These are phyloP conservation scores for Pseudofabraea citricarpa DNA, from an alignment of 2,329 filamentous ascomycete species.

Conservation along the genomic window DNA sequence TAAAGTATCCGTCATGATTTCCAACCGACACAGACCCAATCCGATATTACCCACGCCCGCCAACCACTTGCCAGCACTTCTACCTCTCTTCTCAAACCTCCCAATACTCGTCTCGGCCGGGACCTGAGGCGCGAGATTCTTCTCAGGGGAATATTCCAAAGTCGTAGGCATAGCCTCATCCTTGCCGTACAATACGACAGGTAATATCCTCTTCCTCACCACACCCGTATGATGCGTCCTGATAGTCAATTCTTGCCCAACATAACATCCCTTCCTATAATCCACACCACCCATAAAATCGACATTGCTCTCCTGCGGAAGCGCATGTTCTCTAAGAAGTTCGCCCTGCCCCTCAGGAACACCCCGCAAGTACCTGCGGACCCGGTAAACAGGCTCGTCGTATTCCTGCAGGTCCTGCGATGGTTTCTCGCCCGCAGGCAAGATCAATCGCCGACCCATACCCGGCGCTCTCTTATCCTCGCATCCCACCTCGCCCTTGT, in stretches of 20 bases:
- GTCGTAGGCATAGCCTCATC: conserved; percentile 32
- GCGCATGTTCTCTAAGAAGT: conserved; percentile 62
- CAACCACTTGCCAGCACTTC: conserved; percentile 78
- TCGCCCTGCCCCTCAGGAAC: conserved; percentile 83
- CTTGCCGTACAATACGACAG: conserved; percentile 64
- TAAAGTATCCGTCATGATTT: conserved; percentile 80
- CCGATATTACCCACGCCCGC: conserved; percentile 79
- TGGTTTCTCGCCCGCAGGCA: conserved; percentile 30
- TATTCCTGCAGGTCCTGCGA: conserved; percentile 34
- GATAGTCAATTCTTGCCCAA: conserved; percentile 95
- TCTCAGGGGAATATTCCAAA: conserved; percentile 43
- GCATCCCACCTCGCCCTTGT: conserved; percentile 21
- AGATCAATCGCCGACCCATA: conserved; percentile 47
- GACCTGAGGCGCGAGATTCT: conserved; percentile 26
- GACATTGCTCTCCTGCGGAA: conserved; percentile 87
- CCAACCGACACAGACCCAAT: conserved; percentile 78
- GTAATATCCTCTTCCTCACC: conserved; percentile 83
- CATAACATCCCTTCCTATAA: conserved; percentile 94
- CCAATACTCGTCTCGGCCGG: conserved; percentile 42
- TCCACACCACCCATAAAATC: conserved; percentile 83
- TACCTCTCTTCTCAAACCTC: conserved; percentile 50
- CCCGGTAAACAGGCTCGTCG: conserved; percentile 59
- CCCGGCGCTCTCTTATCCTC: conserved; percentile 49
- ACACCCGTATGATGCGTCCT: conserved; percentile 92
- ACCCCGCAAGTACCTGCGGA: conserved; percentile 74